phyloP scores from a whole-genome alignment of 2,329 filamentous ascomycete genomes.

The Dothideomycetes sp. region DNA sequence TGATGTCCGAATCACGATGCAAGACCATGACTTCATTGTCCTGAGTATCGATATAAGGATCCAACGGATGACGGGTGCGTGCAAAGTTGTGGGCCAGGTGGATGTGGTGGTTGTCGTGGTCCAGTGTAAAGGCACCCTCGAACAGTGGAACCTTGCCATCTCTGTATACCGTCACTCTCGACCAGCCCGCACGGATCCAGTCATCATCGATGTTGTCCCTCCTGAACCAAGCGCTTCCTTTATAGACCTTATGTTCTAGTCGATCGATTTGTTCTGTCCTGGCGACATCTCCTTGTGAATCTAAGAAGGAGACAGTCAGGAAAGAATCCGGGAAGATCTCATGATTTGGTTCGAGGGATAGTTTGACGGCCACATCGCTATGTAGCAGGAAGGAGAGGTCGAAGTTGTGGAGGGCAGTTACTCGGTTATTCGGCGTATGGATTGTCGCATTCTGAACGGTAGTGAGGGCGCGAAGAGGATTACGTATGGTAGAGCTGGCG shows the following conservation, averaged over 20 bases:
- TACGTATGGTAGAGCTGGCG: constrained; percentile 55
- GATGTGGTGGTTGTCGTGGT: constrained; percentile 78
- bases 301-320: constrained; percentile 64
- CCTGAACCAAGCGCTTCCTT: constrained; percentile 65
- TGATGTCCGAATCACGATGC: constrained; percentile 83
- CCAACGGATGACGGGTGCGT: constrained; percentile 59
- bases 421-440: constrained; percentile 65
- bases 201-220: constrained; percentile 41
- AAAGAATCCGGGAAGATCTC: constrained; percentile 67
- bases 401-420: constrained; percentile 74
- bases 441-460: constrained; percentile 67
- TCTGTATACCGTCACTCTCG: constrained; percentile 64
- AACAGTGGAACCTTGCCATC: constrained; percentile 78
- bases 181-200: constrained; percentile 81
- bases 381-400: constrained; percentile 71
- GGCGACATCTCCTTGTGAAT: constrained; percentile 58
- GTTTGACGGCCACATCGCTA: constrained; percentile 59
- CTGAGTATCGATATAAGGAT: constrained; percentile 53
- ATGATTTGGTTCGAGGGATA: constrained; percentile 81
- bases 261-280: constrained; percentile 62
- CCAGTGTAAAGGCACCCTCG: constrained; percentile 76
- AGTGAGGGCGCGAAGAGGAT: constrained; percentile 66
- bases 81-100: constrained; percentile 67
- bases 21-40: constrained; percentile 72
- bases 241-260: constrained; percentile 70